A percentile compares a stretch with the other conserved stretches of the same genome.
phyloP scores from a whole-genome alignment of 805 yeast genomes.

The Kuraishia hungarica region DNA sequence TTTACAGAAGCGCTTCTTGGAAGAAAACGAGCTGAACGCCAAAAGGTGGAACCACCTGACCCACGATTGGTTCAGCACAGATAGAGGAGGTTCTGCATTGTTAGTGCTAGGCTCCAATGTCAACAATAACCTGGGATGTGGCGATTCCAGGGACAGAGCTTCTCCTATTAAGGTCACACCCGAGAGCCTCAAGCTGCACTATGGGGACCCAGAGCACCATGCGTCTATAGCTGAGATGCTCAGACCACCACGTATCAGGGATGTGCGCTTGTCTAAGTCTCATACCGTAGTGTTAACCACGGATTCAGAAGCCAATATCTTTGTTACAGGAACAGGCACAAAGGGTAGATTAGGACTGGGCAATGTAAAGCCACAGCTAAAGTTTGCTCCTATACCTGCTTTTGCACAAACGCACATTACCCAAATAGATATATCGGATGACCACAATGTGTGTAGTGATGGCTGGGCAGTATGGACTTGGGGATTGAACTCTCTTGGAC shows the following conservation, averaged over 20 bases:
- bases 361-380: constrained; percentile 28
- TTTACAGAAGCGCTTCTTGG: constrained; percentile 16
- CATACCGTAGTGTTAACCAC: constrained; percentile 56
- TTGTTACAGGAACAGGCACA: constrained; percentile 57
- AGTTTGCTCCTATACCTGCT: constrained; percentile 32
- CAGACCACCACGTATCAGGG: constrained; percentile 35
- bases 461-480: constrained; percentile 65
- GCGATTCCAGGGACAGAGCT: constrained; percentile 2
- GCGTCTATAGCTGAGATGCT: constrained; percentile 14
- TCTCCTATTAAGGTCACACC: constrained; percentile 9
- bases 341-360: constrained; percentile 68
- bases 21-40: constrained; percentile 2
- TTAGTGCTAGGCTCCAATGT: not conserved
- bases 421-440: constrained; percentile 22
- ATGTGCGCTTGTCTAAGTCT: constrained; percentile 48
- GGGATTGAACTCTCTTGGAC: constrained; percentile 70
- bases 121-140: not conserved
- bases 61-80: not conserved
- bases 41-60: constrained; percentile 1
- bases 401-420: constrained; percentile 23
- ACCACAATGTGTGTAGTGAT: constrained; percentile 17
- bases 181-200: constrained; percentile 12
- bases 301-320: constrained; percentile 36
- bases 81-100: not conserved
- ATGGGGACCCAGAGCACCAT: constrained; percentile 14